Conservation (phyloP, 345 rosid species). For the Hirschfeldia incana region DNA sequence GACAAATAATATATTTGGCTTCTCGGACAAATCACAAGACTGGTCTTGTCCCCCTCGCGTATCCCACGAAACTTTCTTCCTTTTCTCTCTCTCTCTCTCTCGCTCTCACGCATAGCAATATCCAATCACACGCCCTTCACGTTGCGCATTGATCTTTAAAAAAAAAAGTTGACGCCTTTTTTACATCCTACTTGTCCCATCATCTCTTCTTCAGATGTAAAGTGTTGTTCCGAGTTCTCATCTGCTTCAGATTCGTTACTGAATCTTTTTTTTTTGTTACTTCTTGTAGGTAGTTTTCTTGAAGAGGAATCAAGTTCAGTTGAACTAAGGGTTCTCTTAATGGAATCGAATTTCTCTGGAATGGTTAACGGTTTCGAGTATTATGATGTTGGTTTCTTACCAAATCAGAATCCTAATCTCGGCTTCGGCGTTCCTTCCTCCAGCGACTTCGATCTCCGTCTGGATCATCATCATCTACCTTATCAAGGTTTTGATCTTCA, state of each 20-base stretch:
- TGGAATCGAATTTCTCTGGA: slow-evolving; percentile 27
- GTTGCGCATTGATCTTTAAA: not conserved
- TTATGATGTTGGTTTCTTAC: slow-evolving; percentile 35
- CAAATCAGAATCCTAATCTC: slow-evolving; percentile 17
- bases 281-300: not conserved
- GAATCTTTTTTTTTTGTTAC: not conserved
- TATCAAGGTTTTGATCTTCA: not conserved
- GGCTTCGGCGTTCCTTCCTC: slow-evolving; percentile 42
- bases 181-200: not conserved
- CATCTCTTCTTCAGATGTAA: slow-evolving; percentile 14
- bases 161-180: not conserved
- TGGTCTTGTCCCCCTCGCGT: slow-evolving; percentile 34
- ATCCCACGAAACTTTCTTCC: slow-evolving; percentile 20
- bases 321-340: not conserved
- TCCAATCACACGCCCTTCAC: not conserved
- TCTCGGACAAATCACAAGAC: slow-evolving; percentile 35
- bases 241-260: not conserved
- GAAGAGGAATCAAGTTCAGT: not conserved
- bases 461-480: not conserved
- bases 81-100: too few species aligned
- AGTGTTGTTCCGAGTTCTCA: not conserved
- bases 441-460: slow-evolving; percentile 23
- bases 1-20: slow-evolving; percentile 30
- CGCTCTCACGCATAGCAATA: slow-evolving; percentile 12
- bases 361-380: slow-evolving; percentile 37